These are phyloP conservation scores for Suillus sp. DNA, from an alignment of 768 basidiomycete genomes.

Conservation along the genomic window DNA sequence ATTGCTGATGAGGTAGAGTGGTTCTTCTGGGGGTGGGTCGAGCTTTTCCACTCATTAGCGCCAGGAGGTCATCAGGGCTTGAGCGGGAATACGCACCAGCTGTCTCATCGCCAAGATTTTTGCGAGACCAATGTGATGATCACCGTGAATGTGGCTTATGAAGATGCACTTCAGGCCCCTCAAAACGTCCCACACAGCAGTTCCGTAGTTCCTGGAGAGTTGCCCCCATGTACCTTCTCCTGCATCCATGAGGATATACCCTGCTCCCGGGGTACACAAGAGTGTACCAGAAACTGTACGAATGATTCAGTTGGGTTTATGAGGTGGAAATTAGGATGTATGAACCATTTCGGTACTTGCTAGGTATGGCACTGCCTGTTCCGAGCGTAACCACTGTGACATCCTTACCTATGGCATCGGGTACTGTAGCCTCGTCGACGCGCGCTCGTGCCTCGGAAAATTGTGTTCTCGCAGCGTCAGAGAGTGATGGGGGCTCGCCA, in stretches of 20 bases:
- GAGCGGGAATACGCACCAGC: conserved; percentile 45
- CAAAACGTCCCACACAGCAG: conserved; percentile 59
- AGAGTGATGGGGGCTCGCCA: not conserved
- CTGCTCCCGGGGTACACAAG: conserved; percentile 69
- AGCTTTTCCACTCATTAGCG: conserved; percentile 48
- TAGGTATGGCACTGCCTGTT: conserved; percentile 85
- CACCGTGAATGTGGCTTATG: conserved; percentile 88
- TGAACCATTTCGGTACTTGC: conserved; percentile 85
- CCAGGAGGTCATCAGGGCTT: not conserved
- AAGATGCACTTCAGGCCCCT: conserved; percentile 79
- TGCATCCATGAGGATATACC: conserved; percentile 80
- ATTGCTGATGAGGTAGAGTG: conserved; percentile 71
- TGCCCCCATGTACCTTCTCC: conserved; percentile 97
- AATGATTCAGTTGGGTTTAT: not conserved
- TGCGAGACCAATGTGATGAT: conserved; percentile 86
- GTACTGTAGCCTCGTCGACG: conserved; percentile 24
- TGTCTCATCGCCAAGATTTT: conserved; percentile 72
- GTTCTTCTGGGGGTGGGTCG: conserved; percentile 56
- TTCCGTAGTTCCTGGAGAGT: conserved; percentile 74
- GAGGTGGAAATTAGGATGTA: conserved; percentile 8
- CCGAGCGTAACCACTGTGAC: conserved; percentile 79
- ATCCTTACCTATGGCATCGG: conserved; percentile 52
- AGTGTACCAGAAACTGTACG: conserved; percentile 71
- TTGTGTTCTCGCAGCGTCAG: conserved; percentile 32
- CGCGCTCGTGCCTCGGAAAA: conserved; percentile 43